A percentile compares a stretch with the other conserved stretches of the same genome.
These are phyloP conservation scores for Barnettozyma botsteinii DNA, from an alignment of 805 yeast genomes.

Conservation along the genomic window DNA sequence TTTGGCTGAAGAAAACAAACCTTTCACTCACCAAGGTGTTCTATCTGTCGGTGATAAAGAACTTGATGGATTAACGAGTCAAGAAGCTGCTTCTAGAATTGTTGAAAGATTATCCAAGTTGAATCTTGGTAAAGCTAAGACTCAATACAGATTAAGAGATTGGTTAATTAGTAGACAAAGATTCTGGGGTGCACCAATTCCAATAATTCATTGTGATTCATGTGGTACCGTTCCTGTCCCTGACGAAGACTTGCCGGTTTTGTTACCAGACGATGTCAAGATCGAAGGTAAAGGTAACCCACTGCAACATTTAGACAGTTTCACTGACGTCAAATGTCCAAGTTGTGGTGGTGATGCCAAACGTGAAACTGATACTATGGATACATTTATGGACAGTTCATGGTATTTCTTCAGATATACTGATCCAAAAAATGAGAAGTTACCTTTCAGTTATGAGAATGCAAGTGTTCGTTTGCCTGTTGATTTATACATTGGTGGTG, in stretches of 20 bases:
- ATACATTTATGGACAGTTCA: constrained; percentile 95
- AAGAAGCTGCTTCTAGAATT: constrained; percentile 48
- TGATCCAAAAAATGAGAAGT: constrained; percentile 57
- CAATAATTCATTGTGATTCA: constrained; percentile 76
- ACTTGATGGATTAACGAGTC: constrained; percentile 43
- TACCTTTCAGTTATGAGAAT: constrained; percentile 47
- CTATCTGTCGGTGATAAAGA: constrained; percentile 44
- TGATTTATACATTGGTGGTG: constrained; percentile 89
- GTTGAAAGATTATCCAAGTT: constrained; percentile 33
- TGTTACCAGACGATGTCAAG: constrained; percentile 56
- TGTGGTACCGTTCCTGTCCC: constrained; percentile 96
- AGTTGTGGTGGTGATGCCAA: constrained; percentile 67
- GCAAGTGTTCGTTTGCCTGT: constrained; percentile 67
- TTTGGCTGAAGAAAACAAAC: constrained; percentile 14
- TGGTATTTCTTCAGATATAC: constrained; percentile 90
- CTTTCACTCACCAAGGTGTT: constrained; percentile 40
- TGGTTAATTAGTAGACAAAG: constrained; percentile 95
- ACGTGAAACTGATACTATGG: constrained; percentile 98
- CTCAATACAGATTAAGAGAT: constrained; percentile 70
- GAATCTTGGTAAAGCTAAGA: constrained; percentile 40
- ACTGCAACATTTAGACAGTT: constrained; percentile 56
- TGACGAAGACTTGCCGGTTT: constrained; percentile 76
- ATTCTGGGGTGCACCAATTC: constrained; percentile 99
- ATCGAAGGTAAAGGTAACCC: constrained; percentile 58
- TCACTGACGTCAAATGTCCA: constrained; percentile 76